Evolutionary conservation across 768 basidiomycete genomes (phyloP), one percentile per base, ranked within the genome.

Genomic region (Gloeophyllum trabeum): DNA sequence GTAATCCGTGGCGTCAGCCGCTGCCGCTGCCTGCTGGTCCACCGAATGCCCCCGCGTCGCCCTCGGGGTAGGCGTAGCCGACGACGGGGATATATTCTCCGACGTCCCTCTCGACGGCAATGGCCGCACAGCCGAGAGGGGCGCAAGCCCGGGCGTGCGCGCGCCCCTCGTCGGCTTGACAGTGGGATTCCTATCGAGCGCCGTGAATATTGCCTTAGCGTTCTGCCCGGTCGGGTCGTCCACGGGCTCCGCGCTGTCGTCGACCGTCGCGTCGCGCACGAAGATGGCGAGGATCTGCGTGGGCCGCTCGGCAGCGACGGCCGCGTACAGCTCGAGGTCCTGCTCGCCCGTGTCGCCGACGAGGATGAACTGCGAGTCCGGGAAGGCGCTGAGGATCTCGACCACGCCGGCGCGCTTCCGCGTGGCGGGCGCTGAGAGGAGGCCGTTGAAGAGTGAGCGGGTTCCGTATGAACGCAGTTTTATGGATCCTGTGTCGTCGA

Each of bases 321-420:
- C 67, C 12, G 81, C 68, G 57, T 97, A 98, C 2, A 98, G 67
- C 58, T 98, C 92, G 35, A 98, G 62, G 60, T 98, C 94, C 50
- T 96, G 93, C 55, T 98, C 94, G 24, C 93, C 94, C 0, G 81
- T 78, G 57, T 98, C 94, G 5, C 94, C 94, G 30, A 98, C 68
- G 39, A 93, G 73, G 53, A 97, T 60, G 61, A 98, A 96, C 28
- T 61, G 65, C 1, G 85, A 77, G 30, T 76, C 66, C 0, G 77
- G 76, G 57, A 93, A 93, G 2, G 75, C 64, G 28, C 82, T 71
- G 10, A 93, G 63, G 18, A 89, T 67, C 28, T 92, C 86, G n/a
- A 81, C 55, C 5, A 97, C 76, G 16, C 81, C 83, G 0, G 73
- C 74, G 4, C 80, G 78, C 61, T 98, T 98, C 25, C 93, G 76